Evolutionary conservation across 345 rosid species (phyloP).

Genomic region (Eucalyptus marginata): DNA sequence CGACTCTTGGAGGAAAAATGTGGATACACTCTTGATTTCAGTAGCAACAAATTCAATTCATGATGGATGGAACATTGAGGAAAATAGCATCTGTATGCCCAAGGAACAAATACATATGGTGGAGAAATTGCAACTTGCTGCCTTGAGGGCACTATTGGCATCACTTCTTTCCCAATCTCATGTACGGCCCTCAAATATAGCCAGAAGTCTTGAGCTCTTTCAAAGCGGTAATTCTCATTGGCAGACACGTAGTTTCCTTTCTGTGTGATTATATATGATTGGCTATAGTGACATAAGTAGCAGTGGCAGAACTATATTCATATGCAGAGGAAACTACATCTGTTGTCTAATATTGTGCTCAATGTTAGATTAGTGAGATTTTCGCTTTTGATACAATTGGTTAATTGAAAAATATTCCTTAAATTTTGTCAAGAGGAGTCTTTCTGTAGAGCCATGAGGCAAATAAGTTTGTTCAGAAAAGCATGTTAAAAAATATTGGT

Average conservation of each 20-base stretch:
- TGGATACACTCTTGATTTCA: slow-evolving; percentile 48
- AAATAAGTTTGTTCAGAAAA: not conserved
- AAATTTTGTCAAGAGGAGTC: not conserved
- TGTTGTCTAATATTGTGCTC: not conserved
- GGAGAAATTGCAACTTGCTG: slow-evolving; percentile 63
- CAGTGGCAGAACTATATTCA: not conserved
- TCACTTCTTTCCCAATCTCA: slow-evolving; percentile 67
- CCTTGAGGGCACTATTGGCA: slow-evolving; percentile 59
- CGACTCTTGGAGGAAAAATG: slow-evolving; percentile 50
- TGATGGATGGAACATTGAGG: slow-evolving; percentile 13
- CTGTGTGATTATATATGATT: not conserved
- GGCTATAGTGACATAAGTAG: not conserved
- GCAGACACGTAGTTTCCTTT: not conserved
- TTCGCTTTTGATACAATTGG: not conserved
- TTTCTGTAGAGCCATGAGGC: not conserved
- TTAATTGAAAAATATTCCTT: not conserved
- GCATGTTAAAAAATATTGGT: not conserved
- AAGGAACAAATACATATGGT: slow-evolving; percentile 8
- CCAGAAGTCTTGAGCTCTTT: slow-evolving; percentile 66
- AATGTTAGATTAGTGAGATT: not conserved
- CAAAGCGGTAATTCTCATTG: slow-evolving; percentile 40
- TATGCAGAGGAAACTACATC: not conserved
- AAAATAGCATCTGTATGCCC: slow-evolving; percentile 14
- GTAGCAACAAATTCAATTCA: slow-evolving; percentile 46
- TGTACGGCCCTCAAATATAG: slow-evolving; percentile 45